Evolutionary conservation across 495 filamentous ascomycete genomes (phyloP), one percentile per base, ranked within the genome.

Genomic region (Aspergillus heteromorphus): DNA sequence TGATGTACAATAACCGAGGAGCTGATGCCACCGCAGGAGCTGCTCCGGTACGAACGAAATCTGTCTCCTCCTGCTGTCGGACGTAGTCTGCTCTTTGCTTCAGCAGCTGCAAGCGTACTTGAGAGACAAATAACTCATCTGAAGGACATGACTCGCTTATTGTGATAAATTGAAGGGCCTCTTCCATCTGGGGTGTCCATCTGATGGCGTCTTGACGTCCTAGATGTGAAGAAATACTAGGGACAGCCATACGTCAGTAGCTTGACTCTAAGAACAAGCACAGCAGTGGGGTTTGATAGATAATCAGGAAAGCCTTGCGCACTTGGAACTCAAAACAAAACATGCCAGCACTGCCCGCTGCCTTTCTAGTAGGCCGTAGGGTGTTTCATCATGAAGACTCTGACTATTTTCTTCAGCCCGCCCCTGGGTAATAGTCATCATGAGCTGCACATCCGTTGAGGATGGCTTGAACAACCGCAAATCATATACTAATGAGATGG

Each of bases 281-380:
- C 7, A 36, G 18, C 34, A 18, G 16, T 13, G 20, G 30, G 16
- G 38, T n/a, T n/a, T n/a, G n/a, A n/a, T n/a, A n/a, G n/a, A 23
- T 13, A 5, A 18, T 47, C 4, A 40, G 18, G 10, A 55, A 31
- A 20, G 14, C 5, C 2, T 49, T 20, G 17, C 66, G 42, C 38
- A 69, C 66, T 63, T 69, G 1, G 62, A 69, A 48, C 66, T 69
- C 48, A 66, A 47, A 20, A 66, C 29, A 40, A 69, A 69, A 56
- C 66, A 69, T 40, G 64, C 66, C 25, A 69, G 36, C 6, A 64
- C 45, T 30, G 62, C 66, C 7, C 64, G 58, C 34, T 65, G 64
- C 38, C 40, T 56, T 49, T 66, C 66, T 53, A 69, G 53, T n/a
- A 66, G 40, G 18, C 10, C 54, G 10, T 61, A 21, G 17, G 47